Base-by-base conservation (phyloP, 495 filamentous ascomycete species). In the Aspergillus asperescens region DNA sequence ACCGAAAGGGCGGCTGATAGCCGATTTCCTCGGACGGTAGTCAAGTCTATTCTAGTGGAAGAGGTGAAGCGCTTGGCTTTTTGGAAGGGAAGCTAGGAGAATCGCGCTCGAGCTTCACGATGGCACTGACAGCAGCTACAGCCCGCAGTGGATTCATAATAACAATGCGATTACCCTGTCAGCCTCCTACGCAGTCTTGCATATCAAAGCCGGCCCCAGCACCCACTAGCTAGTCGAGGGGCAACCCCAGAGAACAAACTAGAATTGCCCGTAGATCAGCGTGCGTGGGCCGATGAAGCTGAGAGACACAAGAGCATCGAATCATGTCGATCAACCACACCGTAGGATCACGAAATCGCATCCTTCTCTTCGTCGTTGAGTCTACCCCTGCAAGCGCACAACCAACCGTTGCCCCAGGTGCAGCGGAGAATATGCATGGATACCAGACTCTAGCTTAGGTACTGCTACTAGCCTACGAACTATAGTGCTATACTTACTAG, bases 11-110 rank as follows among this genome's bases (percentile, higher is more conserved):
- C 58, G 3, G 62, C 62, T 27, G 74, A 77, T 63, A 31, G 45
- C 18, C 66, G 72, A 6, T 78, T 78, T 50, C 74, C 73, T 5
- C 59, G 62, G 0, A 73, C 75, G 9, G 57, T 62, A 20, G 61
- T 71, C 19, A 49, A 37, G 20, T 57, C 59, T 3, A 50, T 69
- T 4, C 28, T 38, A 5, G 10, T 72, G 15, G 53, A 52, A 15
- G 60, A 67, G 42, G 15, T 74, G 37, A 61, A 62, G 43, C 53
- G 54, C 15, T 48, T 64, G 50, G 18, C 60, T 20, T 69, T 71
- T 20, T 57, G 50, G 48, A 12, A 35, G 63, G 53, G 59, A 43
- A 6, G 9, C 38, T 41, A 20, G 12, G 12, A 15, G 4, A 6
- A 43, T 8, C 40, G 16, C 15, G 37, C 37, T 39, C 12, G 37